Evolutionary conservation across 1,284 basidiomycete genomes (phyloP).

Genomic region (Naganishia sp.): DNA sequence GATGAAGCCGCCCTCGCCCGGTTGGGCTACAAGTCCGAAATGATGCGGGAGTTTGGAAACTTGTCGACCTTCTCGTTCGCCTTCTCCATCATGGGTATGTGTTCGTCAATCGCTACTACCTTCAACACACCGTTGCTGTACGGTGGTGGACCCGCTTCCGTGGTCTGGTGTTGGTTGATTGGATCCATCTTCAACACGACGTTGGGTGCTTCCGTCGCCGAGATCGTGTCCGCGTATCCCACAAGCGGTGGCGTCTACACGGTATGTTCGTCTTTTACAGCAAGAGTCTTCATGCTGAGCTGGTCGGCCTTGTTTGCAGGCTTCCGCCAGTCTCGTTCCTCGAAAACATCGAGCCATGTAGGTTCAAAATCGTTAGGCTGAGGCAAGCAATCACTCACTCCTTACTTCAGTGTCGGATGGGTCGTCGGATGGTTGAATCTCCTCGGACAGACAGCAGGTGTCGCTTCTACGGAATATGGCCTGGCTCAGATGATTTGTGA

Average conservation of each 20-base stretch:
- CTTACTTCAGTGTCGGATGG: slow-evolving; percentile 52
- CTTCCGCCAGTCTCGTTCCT: slow-evolving; percentile 40
- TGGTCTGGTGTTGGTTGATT: slow-evolving; percentile 49
- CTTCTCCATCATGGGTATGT: slow-evolving; percentile 40
- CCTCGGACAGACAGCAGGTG: slow-evolving; percentile 61
- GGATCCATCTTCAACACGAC: slow-evolving; percentile 45
- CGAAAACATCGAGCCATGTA: slow-evolving; percentile 40
- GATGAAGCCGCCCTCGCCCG: slow-evolving; percentile 31
- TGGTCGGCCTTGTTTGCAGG: not conserved
- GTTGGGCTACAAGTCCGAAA: slow-evolving; percentile 43
- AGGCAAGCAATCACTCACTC: not conserved
- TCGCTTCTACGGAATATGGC: slow-evolving; percentile 72
- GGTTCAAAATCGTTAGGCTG: slow-evolving; percentile 13
- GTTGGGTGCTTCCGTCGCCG: slow-evolving; percentile 44
- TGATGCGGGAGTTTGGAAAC: slow-evolving; percentile 47
- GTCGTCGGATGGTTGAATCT: slow-evolving; percentile 83
- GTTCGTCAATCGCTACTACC: slow-evolving; percentile 45
- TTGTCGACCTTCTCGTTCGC: slow-evolving; percentile 49
- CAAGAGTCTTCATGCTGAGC: not conserved
- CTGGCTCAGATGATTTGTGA: slow-evolving; percentile 80
- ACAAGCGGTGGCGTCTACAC: slow-evolving; percentile 49
- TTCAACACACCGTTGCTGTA: slow-evolving; percentile 44
- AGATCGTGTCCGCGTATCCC: slow-evolving; percentile 48
- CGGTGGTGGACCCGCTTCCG: slow-evolving; percentile 43
- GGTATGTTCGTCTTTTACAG: slow-evolving; percentile 7